Conservation (phyloP, 1,139 yeast species). For the Yamadazyma pseudoaaseri region DNA sequence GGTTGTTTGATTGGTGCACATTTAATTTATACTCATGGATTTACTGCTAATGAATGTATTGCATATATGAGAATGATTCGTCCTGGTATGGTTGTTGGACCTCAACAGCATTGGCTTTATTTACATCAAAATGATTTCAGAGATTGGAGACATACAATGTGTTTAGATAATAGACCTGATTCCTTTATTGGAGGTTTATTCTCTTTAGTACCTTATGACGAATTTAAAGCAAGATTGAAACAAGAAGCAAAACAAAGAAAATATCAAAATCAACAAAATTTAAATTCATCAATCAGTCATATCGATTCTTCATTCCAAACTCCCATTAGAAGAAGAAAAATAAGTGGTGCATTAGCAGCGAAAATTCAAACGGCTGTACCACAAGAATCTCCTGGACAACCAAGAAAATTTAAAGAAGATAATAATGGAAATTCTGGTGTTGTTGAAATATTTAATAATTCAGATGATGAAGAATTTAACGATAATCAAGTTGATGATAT, state of each 20-base stretch:
- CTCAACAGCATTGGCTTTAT: slow-evolving; percentile 98
- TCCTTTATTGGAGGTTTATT: slow-evolving; percentile 73
- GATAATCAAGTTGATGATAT: slow-evolving; percentile 16
- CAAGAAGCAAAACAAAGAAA: slow-evolving; percentile 45
- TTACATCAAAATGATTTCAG: slow-evolving; percentile 93
- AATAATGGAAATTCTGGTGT: slow-evolving; percentile 22
- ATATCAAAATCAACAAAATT: slow-evolving; percentile 31
- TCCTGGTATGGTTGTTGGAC: slow-evolving; percentile 99
- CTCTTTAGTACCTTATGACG: slow-evolving; percentile 64
- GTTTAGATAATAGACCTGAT: slow-evolving; percentile 69
- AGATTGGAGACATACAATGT: slow-evolving; percentile 95
- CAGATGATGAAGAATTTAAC: slow-evolving; percentile 33
- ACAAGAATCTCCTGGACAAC: slow-evolving; percentile 93
- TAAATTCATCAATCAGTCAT: slow-evolving; percentile 29
- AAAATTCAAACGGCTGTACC: slow-evolving; percentile 81
- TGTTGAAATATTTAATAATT: slow-evolving; percentile 29
- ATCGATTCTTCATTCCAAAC: slow-evolving; percentile 57
- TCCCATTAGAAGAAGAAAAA: slow-evolving; percentile 69
- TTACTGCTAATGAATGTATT: slow-evolving; percentile 95
- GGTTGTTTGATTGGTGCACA: slow-evolving; percentile 98
- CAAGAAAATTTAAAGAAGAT: slow-evolving; percentile 63
- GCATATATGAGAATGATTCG: slow-evolving; percentile 94
- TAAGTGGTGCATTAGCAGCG: slow-evolving; percentile 68
- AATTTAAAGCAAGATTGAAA: slow-evolving; percentile 48
- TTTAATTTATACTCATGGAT: slow-evolving; percentile 91